Base-by-base conservation (phyloP, 83 land plant genomes). In the Isoetes engelmannii region DNA sequence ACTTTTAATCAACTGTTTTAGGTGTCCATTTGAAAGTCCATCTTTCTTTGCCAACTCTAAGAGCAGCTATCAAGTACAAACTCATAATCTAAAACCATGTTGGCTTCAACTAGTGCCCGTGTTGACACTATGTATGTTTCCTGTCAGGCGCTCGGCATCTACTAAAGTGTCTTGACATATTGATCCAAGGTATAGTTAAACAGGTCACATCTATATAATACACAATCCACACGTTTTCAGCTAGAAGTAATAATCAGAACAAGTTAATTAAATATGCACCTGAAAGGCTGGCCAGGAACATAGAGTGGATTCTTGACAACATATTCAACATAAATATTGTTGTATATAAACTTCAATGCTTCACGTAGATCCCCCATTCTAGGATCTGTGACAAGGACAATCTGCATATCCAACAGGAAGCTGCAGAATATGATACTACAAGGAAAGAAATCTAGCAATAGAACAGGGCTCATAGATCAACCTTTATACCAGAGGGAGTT, bases 281-380 rank as follows among this genome's bases (percentile, higher is more conserved):
- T 86, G 73, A 94, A 85, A n/a, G 92, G 87, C 74, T 83, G 81
- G 55, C 97, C 93, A 6, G 93, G 99, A 60, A 80, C 67, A 75
- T 90, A 94, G 41, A 94, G 85, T 8, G 99, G 99, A 73, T 94
- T 94, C 86, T 90, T 90, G 64, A 85, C 88, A 48, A 90, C 99
- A 81, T 88, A 90, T 58, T 94, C 93, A 65, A 94, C 99, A 78
- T 94, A 90, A 60, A 94, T 79, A 76, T 90, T 90, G 63, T 61
- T 79, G 83, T 94, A 94, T 57, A 94, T 94, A 70, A 83, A 75
- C 80, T 76, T 90, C 59, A 94, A 74, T 6, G 96, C 80, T 18
- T 90, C 93, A 18, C 89, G 84, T 48, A 83, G 89, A 79, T 90
- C 99, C 50, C 93, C 87, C 69, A 84, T 86, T 70, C 82, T 84